Conservation (phyloP, 768 basidiomycete species). For the Russula abietina region DNA sequence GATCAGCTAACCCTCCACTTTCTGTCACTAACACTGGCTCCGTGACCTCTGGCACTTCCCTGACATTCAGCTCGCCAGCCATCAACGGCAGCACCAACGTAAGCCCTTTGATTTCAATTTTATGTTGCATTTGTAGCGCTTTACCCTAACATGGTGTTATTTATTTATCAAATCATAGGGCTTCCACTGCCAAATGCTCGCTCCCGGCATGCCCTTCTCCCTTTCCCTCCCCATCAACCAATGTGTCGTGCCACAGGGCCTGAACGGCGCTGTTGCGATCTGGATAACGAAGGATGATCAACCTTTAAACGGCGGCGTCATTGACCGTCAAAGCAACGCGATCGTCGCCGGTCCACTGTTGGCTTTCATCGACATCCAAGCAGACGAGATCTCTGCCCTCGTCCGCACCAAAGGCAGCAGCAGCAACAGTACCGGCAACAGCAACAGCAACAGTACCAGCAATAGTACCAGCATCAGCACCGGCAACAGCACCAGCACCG, state of each 20-base stretch:
- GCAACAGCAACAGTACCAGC: too few relatives aligned
- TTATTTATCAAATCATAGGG: conserved; percentile 32
- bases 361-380: conserved; percentile 56
- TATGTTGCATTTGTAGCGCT: neutral
- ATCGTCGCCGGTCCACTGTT: conserved; percentile 69
- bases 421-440: too few relatives aligned
- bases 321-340: conserved; percentile 46
- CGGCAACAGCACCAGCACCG: too few relatives aligned
- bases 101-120: conserved; percentile 23
- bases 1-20: conserved; percentile 52
- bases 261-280: conserved; percentile 72
- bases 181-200: conserved; percentile 70
- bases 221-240: conserved; percentile 51
- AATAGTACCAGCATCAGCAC: too few relatives aligned
- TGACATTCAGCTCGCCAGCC: conserved; percentile 55
- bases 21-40: conserved; percentile 58
- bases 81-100: conserved; percentile 47
- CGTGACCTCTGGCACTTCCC: conserved; percentile 49
- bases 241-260: conserved; percentile 58
- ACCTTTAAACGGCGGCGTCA: conserved; percentile 57
- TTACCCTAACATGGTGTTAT: neutral
- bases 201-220: conserved; percentile 52
- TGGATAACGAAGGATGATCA: conserved; percentile 59
- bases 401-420: conserved; percentile 31
- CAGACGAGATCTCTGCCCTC: conserved; percentile 47